Percentiles rank a stretch among this genome's conserved stretches.
Conservation (phyloP, 2,329 filamentous ascomycete genomes). For the Rasamsonia emersonii region DNA sequence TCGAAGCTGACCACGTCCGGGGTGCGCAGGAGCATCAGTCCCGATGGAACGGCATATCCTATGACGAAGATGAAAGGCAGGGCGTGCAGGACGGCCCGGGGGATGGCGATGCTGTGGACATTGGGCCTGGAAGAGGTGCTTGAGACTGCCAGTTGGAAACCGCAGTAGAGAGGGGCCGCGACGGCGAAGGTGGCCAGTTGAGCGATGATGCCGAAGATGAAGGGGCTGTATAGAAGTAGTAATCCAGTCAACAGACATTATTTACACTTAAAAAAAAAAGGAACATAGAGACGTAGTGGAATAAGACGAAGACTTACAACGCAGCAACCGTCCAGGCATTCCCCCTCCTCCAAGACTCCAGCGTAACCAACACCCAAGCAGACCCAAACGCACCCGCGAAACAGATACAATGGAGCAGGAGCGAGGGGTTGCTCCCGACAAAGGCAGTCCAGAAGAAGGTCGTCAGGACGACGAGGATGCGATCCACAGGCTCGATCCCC, state of each 20-base stretch:
- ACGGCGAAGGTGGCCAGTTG: slow-evolving; percentile 39
- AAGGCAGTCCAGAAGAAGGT: slow-evolving; percentile 34
- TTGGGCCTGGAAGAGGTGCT: slow-evolving; percentile 28
- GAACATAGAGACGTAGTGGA: no score
- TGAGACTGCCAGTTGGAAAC: slow-evolving; percentile 36
- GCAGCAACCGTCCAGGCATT: slow-evolving; percentile 34
- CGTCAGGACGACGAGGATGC: slow-evolving; percentile 22
- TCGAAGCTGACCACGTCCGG: slow-evolving; percentile 29
- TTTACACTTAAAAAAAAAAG: slow-evolving; percentile 7
- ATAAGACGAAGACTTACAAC: slow-evolving; percentile 27
- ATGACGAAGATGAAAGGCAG: slow-evolving; percentile 35
- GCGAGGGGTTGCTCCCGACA: slow-evolving; percentile 27
- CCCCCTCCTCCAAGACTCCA: slow-evolving; percentile 38
- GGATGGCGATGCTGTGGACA: slow-evolving; percentile 24
- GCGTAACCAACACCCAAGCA: slow-evolving; percentile 34
- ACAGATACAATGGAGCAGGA: slow-evolving; percentile 28
- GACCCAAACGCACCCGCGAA: slow-evolving; percentile 35
- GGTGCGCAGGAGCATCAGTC: slow-evolving; percentile 36
- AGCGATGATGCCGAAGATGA: slow-evolving; percentile 33
- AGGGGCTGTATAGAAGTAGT: slow-evolving; percentile 17
- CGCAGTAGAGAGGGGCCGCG: slow-evolving; percentile 35
- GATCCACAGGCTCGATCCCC: slow-evolving; percentile 24
- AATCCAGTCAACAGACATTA: slow-evolving; percentile 8
- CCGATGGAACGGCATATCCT: slow-evolving; percentile 37
- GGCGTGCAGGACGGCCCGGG: slow-evolving; percentile 22